phyloP scores from a whole-genome alignment of 2,329 filamentous ascomycete genomes.

The Venturia carpophila region DNA sequence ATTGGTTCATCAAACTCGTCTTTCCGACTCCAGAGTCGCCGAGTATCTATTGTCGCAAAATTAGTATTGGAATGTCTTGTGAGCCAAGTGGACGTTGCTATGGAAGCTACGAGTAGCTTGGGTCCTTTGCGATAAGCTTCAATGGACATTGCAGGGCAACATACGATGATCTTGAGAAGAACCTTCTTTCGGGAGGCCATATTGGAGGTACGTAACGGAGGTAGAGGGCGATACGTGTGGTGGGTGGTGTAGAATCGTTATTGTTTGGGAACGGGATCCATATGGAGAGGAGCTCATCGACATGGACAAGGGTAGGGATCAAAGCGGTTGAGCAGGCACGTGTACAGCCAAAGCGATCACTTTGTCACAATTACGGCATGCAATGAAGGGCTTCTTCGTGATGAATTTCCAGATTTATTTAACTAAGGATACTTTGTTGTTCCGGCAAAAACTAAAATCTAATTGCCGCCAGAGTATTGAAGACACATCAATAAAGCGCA shows the following conservation, averaged over 20 bases:
- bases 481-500: not conserved
- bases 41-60: constrained; percentile 60
- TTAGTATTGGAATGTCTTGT: constrained; percentile 19
- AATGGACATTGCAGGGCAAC: constrained; percentile 22
- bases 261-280: not conserved
- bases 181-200: constrained; percentile 88
- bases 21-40: constrained; percentile 98
- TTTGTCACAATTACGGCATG: not conserved
- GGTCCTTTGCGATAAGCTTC: constrained; percentile 17
- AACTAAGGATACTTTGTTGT: not conserved
- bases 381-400: not conserved
- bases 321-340: not conserved
- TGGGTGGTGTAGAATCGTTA: not conserved
- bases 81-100: constrained; percentile 16
- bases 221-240: not conserved
- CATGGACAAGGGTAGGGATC: not conserved
- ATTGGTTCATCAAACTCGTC: constrained; percentile 99
- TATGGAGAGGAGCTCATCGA: constrained; percentile 3
- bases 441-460: not conserved
- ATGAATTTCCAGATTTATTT: not conserved
- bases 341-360: not conserved
- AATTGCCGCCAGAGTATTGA: not conserved
- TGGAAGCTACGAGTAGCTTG: constrained; percentile 14
- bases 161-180: constrained; percentile 64
- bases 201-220: constrained; percentile 16